Percentiles rank a stretch among this genome's conserved stretches.
Evolutionary conservation across 495 filamentous ascomycete species (phyloP).

Genomic region (Hypomontagnella submonticulosa): DNA sequence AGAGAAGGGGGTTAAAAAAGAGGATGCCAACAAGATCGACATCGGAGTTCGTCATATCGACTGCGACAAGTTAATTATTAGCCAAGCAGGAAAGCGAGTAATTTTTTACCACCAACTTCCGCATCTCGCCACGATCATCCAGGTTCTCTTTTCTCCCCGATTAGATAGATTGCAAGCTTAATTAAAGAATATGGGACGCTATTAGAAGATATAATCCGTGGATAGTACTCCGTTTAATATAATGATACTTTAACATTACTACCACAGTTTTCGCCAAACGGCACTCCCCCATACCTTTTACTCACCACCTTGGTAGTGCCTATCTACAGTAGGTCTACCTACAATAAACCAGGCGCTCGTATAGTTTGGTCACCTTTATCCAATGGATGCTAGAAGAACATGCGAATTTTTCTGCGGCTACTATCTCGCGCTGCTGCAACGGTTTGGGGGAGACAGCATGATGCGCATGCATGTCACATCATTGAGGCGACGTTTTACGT

Average conservation of each 20-base stretch:
- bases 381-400: constrained; percentile 28
- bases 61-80: constrained; percentile 40
- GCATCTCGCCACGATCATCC: constrained; percentile 44
- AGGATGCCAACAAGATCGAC: constrained; percentile 33
- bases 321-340: constrained; percentile 14
- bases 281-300: not conserved
- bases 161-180: constrained; percentile 35
- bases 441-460: constrained; percentile 39
- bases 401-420: constrained; percentile 41
- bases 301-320: constrained; percentile 6
- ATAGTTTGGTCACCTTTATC: constrained; percentile 21
- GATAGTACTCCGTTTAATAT: constrained; percentile 4
- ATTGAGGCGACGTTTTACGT: constrained; percentile 38
- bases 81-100: constrained; percentile 41
- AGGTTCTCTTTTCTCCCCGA: constrained; percentile 20
- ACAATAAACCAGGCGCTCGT: constrained; percentile 12
- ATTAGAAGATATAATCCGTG: constrained; percentile 20
- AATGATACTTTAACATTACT: constrained; percentile 2
- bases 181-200: constrained; percentile 24
- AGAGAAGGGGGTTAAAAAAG: constrained; percentile 15
- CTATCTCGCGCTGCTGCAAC: constrained; percentile 32
- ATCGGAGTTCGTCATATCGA: constrained; percentile 44
- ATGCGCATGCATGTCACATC: constrained; percentile 47
- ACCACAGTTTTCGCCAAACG: not conserved
- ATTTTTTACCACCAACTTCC: constrained; percentile 38